Evolutionary conservation across 495 filamentous ascomycete species (phyloP).

Genomic region (Pseudoneurospora amorphoporcata): DNA sequence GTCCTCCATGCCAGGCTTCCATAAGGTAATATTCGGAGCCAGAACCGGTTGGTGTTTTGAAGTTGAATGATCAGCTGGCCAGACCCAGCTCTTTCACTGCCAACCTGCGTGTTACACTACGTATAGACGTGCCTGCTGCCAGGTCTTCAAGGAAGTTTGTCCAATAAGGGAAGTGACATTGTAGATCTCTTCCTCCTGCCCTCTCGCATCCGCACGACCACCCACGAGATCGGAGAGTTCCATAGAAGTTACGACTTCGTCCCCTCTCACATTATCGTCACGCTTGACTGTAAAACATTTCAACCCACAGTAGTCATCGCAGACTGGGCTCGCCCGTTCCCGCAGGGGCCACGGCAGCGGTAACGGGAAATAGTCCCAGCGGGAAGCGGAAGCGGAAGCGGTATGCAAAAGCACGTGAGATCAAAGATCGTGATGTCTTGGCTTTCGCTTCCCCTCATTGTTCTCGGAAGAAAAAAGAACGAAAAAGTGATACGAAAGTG

Average conservation of each 20-base stretch:
- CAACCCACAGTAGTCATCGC: too few species aligned
- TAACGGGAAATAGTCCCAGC: background rate
- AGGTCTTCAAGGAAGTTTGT: background rate
- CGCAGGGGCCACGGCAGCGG: background rate
- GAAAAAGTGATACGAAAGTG: background rate
- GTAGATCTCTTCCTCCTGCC: background rate
- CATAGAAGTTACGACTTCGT: background rate
- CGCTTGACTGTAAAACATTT: too few species aligned
- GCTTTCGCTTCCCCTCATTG: background rate
- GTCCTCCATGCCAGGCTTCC: too few species aligned
- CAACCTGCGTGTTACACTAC: background rate
- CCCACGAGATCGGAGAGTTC: background rate
- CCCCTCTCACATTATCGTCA: too few species aligned
- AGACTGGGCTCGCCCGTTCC: background rate
- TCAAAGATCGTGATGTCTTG: background rate
- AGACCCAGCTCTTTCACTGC: background rate
- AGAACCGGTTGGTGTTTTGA: too few species aligned
- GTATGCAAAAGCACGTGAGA: too few species aligned
- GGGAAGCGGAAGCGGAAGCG: background rate
- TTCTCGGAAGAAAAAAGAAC: background rate
- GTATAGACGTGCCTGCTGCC: background rate
- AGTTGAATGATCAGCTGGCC: background rate
- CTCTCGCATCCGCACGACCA: background rate
- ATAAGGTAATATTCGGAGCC: too few species aligned
- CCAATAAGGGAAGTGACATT: background rate